These are phyloP conservation scores for Chenopodium quinoa DNA, from an alignment of 148 eudicot species.

Conservation along the genomic window DNA sequence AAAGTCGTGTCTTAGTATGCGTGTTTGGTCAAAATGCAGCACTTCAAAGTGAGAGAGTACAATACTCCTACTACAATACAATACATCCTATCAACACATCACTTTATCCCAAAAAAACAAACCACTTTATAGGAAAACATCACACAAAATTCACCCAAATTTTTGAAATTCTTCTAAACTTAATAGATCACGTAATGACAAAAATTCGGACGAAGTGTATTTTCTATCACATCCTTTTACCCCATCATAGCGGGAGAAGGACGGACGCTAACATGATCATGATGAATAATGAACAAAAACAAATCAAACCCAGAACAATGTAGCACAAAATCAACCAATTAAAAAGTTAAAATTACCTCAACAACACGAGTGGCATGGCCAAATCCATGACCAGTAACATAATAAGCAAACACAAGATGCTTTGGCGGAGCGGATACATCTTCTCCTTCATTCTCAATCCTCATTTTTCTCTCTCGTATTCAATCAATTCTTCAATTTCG, in stretches of 20 bases:
- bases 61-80: no score
- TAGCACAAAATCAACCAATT: neutral
- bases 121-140: neutral
- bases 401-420: conserved; percentile 80
- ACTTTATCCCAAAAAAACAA: neutral
- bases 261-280: neutral
- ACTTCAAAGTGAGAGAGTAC: no score
- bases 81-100: no score
- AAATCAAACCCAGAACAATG: neutral
- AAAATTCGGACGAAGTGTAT: no score
- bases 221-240: no score
- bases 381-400: conserved; percentile 97
- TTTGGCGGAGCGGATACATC: conserved; percentile 41
- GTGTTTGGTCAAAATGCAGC: no score
- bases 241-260: no score
- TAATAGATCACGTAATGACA: no score
- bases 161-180: no score
- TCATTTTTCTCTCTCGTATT: conserved; percentile 32
- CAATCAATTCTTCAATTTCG: neutral
- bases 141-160: no score
- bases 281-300: neutral
- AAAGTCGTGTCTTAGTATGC: no score
- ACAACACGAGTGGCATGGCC: conserved; percentile 98
- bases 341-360: conserved; percentile 45
- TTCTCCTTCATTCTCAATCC: conserved; percentile 48